Percentiles rank a stretch among this genome's conserved stretches.
Evolutionary conservation across 2,329 filamentous ascomycete genomes (phyloP).

Genomic region (Fusarium luffae): DNA sequence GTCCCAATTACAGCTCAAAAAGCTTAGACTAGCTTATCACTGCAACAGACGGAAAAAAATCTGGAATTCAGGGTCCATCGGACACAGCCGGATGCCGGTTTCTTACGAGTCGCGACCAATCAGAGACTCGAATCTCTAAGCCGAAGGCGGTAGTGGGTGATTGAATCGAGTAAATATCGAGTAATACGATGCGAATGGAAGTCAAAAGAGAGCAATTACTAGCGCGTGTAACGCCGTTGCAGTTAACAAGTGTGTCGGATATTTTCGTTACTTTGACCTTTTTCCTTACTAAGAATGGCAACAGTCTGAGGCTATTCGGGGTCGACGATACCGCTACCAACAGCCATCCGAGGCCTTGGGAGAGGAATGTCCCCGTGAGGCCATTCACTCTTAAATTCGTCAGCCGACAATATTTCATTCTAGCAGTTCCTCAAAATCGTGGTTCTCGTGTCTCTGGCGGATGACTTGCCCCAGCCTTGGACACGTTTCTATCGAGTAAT

Average conservation of each 20-base stretch:
- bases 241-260: background rate
- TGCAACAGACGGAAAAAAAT: background rate
- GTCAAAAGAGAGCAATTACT: background rate
- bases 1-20: slow-evolving; percentile 25
- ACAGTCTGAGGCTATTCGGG: slow-evolving; percentile 15
- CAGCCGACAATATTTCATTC: background rate
- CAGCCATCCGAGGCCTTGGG: background rate
- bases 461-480: slow-evolving; percentile 11
- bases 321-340: background rate
- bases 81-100: slow-evolving; percentile 42
- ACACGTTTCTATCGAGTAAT: slow-evolving; percentile 37
- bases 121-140: slow-evolving; percentile 18
- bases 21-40: slow-evolving; percentile 26
- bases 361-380: background rate
- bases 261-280: slow-evolving; percentile 1
- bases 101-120: slow-evolving; percentile 34
- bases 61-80: slow-evolving; percentile 36
- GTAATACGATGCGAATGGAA: slow-evolving; percentile 47
- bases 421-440: background rate
- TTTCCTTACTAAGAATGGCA: background rate
- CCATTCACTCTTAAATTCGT: background rate
- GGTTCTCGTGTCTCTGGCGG: slow-evolving; percentile 10
- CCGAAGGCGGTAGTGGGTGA: slow-evolving; percentile 45
- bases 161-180: slow-evolving; percentile 61
- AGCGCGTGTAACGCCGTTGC: background rate